Conservation (phyloP, 1,284 basidiomycete genomes). For the Ganoderma resinaceum region DNA sequence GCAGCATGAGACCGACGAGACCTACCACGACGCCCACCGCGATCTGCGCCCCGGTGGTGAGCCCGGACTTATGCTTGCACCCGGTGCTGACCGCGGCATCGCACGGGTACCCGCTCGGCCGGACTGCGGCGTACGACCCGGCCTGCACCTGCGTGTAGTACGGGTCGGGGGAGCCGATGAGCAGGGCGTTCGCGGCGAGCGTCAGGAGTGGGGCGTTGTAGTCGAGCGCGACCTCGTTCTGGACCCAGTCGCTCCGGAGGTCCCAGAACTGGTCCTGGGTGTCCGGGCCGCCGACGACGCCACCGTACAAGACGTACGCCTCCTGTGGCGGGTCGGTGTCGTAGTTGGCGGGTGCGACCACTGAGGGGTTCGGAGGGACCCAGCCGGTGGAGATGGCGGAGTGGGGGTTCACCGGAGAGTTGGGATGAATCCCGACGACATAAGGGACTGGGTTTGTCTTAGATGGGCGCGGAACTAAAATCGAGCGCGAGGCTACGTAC, state of each 20-base stretch:
- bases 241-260: constrained; percentile 82
- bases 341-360: constrained; percentile 50
- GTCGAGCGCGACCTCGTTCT: constrained; percentile 82
- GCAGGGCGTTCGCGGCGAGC: constrained; percentile 76
- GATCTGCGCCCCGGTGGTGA: constrained; percentile 63
- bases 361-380: constrained; percentile 53
- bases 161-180: constrained; percentile 77
- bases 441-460: constrained; percentile 61
- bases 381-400: constrained; percentile 89
- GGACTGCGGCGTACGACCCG: constrained; percentile 68
- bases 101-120: constrained; percentile 76
- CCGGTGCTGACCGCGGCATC: constrained; percentile 70
- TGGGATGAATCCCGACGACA: constrained; percentile 87
- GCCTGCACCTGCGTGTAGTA: constrained; percentile 76
- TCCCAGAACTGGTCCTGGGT: constrained; percentile 81
- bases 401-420: constrained; percentile 89
- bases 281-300: constrained; percentile 88
- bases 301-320: constrained; percentile 85
- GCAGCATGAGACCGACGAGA: constrained; percentile 63
- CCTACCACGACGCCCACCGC: constrained; percentile 75
- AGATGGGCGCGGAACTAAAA: neutral
- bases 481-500: constrained; percentile 41
- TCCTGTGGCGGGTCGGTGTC: constrained; percentile 77
- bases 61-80: constrained; percentile 48
- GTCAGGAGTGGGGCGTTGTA: constrained; percentile 90